Evolutionary conservation across 768 basidiomycete genomes (phyloP).

Genomic region (Leccinum disarticulatum): DNA sequence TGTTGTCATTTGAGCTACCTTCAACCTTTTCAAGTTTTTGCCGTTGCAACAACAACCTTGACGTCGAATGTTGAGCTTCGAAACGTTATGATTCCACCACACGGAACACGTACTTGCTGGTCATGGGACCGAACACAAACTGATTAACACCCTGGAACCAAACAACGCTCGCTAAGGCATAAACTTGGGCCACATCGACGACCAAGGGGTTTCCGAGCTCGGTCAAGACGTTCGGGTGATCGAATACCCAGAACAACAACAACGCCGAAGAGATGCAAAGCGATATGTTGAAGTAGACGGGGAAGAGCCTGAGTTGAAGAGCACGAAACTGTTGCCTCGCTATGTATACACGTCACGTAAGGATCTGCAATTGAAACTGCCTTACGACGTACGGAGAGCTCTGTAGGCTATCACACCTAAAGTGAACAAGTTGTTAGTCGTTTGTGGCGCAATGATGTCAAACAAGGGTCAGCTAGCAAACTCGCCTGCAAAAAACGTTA

Average conservation of each 20-base stretch:
- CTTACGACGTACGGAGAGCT: slow-evolving; percentile 48
- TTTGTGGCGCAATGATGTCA: background rate
- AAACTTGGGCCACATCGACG: slow-evolving; percentile 66
- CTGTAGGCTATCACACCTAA: slow-evolving; percentile 61
- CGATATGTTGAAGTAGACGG: slow-evolving; percentile 68
- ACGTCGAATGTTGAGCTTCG: background rate
- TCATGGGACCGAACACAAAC: slow-evolving; percentile 69
- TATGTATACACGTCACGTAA: slow-evolving; percentile 22
- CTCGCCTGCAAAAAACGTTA: slow-evolving; percentile 64
- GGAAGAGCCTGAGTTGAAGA: slow-evolving; percentile 74
- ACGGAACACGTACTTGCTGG: slow-evolving; percentile 53
- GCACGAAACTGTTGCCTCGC: slow-evolving; percentile 71
- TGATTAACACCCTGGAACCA: slow-evolving; percentile 57
- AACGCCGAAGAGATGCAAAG: slow-evolving; percentile 54
- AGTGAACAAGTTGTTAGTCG: background rate
- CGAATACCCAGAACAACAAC: slow-evolving; percentile 55
- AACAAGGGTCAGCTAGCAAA: background rate
- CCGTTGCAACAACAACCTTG: slow-evolving; percentile 73
- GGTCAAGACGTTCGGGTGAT: slow-evolving; percentile 54
- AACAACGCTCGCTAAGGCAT: slow-evolving; percentile 48
- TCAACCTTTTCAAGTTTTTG: slow-evolving; percentile 74
- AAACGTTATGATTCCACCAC: background rate
- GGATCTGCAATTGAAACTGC: background rate
- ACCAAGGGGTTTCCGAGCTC: slow-evolving; percentile 47
- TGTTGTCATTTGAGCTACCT: slow-evolving; percentile 63